Percentiles rank a stretch among this genome's conserved stretches.
Conservation (phyloP, 306 rosid genomes). For the Ziziphus jujuba region DNA sequence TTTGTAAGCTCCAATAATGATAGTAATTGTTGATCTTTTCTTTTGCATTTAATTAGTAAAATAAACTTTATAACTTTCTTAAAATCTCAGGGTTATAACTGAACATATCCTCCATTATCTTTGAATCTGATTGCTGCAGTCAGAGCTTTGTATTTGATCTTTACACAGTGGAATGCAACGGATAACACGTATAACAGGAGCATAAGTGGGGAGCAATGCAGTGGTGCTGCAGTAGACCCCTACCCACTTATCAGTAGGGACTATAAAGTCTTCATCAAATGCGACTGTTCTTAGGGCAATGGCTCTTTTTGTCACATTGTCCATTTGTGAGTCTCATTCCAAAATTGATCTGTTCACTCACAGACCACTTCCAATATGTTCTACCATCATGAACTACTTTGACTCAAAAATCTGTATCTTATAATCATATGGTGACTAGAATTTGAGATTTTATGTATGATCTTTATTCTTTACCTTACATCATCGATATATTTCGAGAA, state of each 20-base stretch:
- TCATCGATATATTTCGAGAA: too few relatives aligned
- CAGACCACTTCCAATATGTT: background rate
- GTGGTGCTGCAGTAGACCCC: constrained; percentile 50
- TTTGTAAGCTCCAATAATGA: too few relatives aligned
- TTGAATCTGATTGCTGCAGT: constrained; percentile 33
- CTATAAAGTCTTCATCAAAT: constrained; percentile 65
- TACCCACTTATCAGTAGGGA: background rate
- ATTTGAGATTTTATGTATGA: too few relatives aligned
- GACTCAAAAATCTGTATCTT: too few relatives aligned
- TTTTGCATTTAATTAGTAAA: too few relatives aligned
- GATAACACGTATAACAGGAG: constrained; percentile 51
- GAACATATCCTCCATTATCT: background rate
- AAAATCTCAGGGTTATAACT: too few relatives aligned
- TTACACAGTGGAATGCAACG: constrained; percentile 46
- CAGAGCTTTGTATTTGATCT: constrained; percentile 56
- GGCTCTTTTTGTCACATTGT: constrained; percentile 57
- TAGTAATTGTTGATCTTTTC: too few relatives aligned
- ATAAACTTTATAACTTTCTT: too few relatives aligned
- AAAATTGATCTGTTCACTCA: constrained; percentile 36
- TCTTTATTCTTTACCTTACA: too few relatives aligned
- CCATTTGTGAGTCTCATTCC: too few relatives aligned
- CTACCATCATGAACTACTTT: too few relatives aligned
- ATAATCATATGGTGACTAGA: too few relatives aligned
- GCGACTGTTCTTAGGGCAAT: constrained; percentile 44
- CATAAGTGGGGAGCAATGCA: constrained; percentile 65